phyloP scores from a whole-genome alignment of 1,139 yeast genomes.

The Arxiozyma bovina region DNA sequence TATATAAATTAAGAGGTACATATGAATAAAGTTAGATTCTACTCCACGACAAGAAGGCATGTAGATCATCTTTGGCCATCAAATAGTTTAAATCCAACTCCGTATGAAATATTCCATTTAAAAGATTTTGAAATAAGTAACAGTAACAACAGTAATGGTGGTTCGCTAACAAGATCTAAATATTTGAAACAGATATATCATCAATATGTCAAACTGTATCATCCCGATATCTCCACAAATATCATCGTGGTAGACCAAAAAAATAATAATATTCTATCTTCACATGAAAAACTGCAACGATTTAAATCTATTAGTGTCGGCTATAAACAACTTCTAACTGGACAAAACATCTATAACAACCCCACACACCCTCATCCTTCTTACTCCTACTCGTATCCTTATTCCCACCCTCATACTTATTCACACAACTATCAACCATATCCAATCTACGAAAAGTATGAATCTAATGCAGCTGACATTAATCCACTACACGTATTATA shows the following conservation, averaged over 20 bases:
- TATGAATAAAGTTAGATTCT: neutral
- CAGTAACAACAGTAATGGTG: conserved; percentile 8
- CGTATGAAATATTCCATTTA: conserved; percentile 63
- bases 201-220: conserved; percentile 68
- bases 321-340: neutral
- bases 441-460: neutral
- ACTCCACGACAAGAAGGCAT: neutral
- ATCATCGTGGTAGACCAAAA: neutral
- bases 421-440: neutral
- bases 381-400: neutral
- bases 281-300: conserved; percentile 42
- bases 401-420: neutral
- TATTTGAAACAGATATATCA: conserved; percentile 49
- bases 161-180: conserved; percentile 9
- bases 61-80: conserved; percentile 45
- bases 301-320: conserved; percentile 41
- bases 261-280: conserved; percentile 20
- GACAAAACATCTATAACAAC: neutral
- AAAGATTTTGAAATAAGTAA: conserved; percentile 12
- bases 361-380: neutral
- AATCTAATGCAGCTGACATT: neutral
- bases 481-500: neutral
- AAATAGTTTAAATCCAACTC: conserved; percentile 47
- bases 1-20: too few relatives aligned
- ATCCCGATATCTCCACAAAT: conserved; percentile 59